Evolutionary conservation across 352 stramenopile species (phyloP), one percentile per base, ranked within the genome.

Genomic region (Phytophthora podocarpi): DNA sequence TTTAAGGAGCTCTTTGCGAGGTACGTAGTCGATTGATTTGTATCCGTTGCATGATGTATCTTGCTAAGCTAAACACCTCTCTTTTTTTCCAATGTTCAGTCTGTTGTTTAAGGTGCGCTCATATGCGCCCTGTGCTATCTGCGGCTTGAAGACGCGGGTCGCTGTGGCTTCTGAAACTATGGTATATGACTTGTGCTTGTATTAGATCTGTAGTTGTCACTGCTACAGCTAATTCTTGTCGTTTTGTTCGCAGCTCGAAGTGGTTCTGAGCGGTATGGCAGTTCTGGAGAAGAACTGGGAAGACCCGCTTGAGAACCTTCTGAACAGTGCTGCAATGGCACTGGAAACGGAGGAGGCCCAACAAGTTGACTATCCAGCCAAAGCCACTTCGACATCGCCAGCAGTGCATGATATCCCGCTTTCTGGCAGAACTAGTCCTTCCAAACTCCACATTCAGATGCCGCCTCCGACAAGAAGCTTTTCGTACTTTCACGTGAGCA

Each of bases 1-100:
- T 95, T 95, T 55, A 93, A 93, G 55, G 84, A 93, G 40, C 61
- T 95, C 1, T 95, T 93, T 67, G 80, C 86, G 10, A 93, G 85
- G 85, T 91, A 77, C 7, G 10, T 39, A n/a, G n/a, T 12, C 23
- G 10, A 21, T 47, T 42, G 34, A 28, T 39, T 34, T 54, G 4
- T 16, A 49, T 26, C 16, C 15, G 23, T 26, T 15, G 31, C 18
- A 21, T 5, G 2, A 18, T 23, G 9, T 53, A 15, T 30, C 23
- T 31, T 42, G 3, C n/a, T 51, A 10, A 50, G n/a, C 20, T 47
- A 39, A 18, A 49, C 13, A n/a, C 18, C 42, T 47, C 36, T 15
- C 43, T 23, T 5, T 16, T 20, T 56, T 37, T 42, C 26, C 15
- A 23, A 11, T 43, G n/a, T 31, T 15, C 47, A 95, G 84, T 37